Base-by-base conservation (phyloP, 1,139 yeast species). In the Petasospora fabianii region DNA sequence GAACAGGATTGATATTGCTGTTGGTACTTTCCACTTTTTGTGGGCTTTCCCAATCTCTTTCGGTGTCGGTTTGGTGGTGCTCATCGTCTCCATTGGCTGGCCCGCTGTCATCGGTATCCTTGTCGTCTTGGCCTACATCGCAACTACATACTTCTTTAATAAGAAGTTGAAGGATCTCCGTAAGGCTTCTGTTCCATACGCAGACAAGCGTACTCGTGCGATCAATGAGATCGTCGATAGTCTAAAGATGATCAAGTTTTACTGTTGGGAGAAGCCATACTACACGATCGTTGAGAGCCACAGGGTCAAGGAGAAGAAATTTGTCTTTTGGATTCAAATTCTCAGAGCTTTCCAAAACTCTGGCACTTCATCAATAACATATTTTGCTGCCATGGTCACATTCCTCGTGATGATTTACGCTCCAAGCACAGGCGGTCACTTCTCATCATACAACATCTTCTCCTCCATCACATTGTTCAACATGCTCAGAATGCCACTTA, bases 221-320 rank as follows among this genome's bases (percentile, higher is more conserved):
- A 77, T 82, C 54, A 75, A 80, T 43, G 92, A 83, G 54, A 75
- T 82, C 28, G 64, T 83, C 36, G 75, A 70, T 51, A 75, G 81
- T 44, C 70, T 83, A 64, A 79, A 80, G 51, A 71, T 81, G 62
- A 79, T 83, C 62, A 83, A 83, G 60, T 77, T 71, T 49, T 83
- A 82, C 55, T 77, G 83, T 13, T 84, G 95, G 94, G 94, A 84
- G 59, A 66, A 66, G 18, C 74, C 81, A 3, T 77, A 76, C 54
- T 60, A 58, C 35, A 58, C 69, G 6, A 65, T 61, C 38, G 69
- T 81, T n/a, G 56, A 71, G 14, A 59, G 61, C 2, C 67, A 68
- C 15, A 68, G 88, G 51, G 52, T 13, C 47, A 59, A 26, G 29
- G 88, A 82, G 57, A 67, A 78, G 62, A 59, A 64, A 28, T 66